Evolutionary conservation across 1,139 yeast species (phyloP).

Genomic region (Magnusiomyces tetraspermus): DNA sequence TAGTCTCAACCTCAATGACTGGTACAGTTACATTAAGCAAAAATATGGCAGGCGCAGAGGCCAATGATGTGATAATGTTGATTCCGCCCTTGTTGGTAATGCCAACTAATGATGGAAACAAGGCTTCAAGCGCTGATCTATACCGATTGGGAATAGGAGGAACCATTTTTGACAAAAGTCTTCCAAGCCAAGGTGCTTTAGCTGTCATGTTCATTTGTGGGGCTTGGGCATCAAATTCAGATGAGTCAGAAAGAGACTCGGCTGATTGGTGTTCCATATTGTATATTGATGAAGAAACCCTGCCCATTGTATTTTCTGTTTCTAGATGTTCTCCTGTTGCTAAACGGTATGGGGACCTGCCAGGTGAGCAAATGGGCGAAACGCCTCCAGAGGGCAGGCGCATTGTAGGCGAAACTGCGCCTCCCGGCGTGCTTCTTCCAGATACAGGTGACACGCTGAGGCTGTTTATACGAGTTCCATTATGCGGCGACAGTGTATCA

Average conservation of each 20-base stretch:
- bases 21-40: conserved; percentile 43
- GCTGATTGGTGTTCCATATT: too few relatives aligned
- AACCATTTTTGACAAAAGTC: background rate
- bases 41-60: conserved; percentile 39
- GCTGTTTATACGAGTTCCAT: background rate
- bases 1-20: conserved; percentile 32
- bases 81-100: conserved; percentile 21
- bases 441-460: background rate
- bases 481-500: background rate
- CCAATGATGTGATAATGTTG: conserved; percentile 27
- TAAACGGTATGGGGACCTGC: too few relatives aligned
- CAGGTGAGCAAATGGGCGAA: background rate
- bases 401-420: background rate
- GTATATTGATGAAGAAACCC: too few relatives aligned
- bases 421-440: background rate
- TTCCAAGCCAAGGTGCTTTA: background rate
- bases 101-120: conserved; percentile 26
- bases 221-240: too few relatives aligned
- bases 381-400: background rate
- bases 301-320: too few relatives aligned
- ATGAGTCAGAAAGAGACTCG: too few relatives aligned
- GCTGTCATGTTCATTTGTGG: too few relatives aligned
- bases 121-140: conserved; percentile 5
- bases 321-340: too few relatives aligned
- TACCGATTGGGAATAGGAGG: background rate